Base-by-base conservation (phyloP, 2,329 filamentous ascomycete species). In the Volutella citrinella region DNA sequence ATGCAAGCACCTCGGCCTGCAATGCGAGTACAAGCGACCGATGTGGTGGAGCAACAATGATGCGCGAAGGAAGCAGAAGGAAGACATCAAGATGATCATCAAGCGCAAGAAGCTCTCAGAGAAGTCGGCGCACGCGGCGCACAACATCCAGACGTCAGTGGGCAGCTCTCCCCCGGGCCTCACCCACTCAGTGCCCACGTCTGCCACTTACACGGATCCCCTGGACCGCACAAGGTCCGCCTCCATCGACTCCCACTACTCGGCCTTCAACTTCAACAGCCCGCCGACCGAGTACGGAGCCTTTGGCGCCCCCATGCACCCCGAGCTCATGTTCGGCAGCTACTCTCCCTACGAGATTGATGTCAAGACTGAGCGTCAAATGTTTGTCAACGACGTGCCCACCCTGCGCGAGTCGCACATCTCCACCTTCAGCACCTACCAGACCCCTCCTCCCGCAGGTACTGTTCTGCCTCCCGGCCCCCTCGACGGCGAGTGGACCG, bases 41-140 rank as follows among this genome's bases (percentile, higher is more conserved):
- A 80, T 87, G 67, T 98, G 93, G 93, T 98, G 93, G 93, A 86
- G 84, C 66, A 96, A 93, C 72, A 85, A 86, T 56, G 89, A 95
- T 45, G 80, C 85, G 56, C 77, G 93, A 50, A 80, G 84, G 52
- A 70, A 82, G 36, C 88, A 96, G 62, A 98, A 97, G 69, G 93
- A 97, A 59, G 71, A 83, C 50, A 95, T 98, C 74, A 98, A 98
- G 76, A 84, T 85, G 65, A 87, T 91, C 64, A 97, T 98, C 73
- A 96, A 95, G 79, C 80, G 84, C 60, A 97, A 93, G 60, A 97
- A 97, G 77, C 75, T 94, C 49, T 82, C 82, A 17, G 91, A 96
- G 67, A 95, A 95, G 78, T 73, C 78, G 32, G 74, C 80, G 32
- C 66, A 72, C 53, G 68, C 78, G 32, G 74, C 80, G 32, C 66